Base-by-base conservation (phyloP, 139 green algal genomes). In the Deuterostichococcus epilithicus region DNA sequence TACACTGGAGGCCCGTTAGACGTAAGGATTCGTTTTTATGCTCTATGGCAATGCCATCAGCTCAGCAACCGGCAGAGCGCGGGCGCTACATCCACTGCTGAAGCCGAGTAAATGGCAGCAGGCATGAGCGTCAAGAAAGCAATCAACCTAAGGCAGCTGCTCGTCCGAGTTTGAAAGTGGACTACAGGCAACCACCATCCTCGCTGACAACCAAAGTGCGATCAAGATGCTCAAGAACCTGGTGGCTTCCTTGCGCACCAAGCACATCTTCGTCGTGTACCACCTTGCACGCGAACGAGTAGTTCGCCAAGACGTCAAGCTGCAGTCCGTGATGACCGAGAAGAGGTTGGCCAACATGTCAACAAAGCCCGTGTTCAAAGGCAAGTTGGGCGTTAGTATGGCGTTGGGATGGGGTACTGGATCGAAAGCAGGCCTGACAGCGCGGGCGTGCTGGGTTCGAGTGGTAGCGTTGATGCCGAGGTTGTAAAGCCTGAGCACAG, bases 21-120 rank as follows among this genome's bases (percentile, higher is more conserved):
- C n/a, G n/a, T n/a, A n/a, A n/a, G n/a, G n/a, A n/a, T n/a, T n/a
- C n/a, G n/a, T n/a, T n/a, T n/a, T n/a, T n/a, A n/a, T n/a, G n/a
- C n/a, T n/a, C n/a, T n/a, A 47, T 47, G 80, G 82, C 32, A 81
- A 75, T 42, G 76, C 81, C 44, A 70, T 89, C n/a, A 81, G n/a
- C 10, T 91, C 3, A 81, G 68, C 60, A 85, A 79, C 44, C 70
- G 85, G 58, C 86, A 89, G 68, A 44, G 58, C 6, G 87, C 81
- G n/a, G 85, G 90, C 18, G 85, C 87, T 25, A 45, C 45, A 2
- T 88, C 83, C n/a, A 89, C 85, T 26, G 73, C 70, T 4, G 85
- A 89, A 74, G 83, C 87, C 33, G 83, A 89, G 63, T 88, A 87
- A 71, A 86, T 89, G 73, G 78, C 75, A 59, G 85, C 82, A 36